Evolutionary conservation across 2,329 filamentous ascomycete genomes (phyloP), one percentile per base, ranked within the genome.

Genomic region (Bipolaris bicolor): DNA sequence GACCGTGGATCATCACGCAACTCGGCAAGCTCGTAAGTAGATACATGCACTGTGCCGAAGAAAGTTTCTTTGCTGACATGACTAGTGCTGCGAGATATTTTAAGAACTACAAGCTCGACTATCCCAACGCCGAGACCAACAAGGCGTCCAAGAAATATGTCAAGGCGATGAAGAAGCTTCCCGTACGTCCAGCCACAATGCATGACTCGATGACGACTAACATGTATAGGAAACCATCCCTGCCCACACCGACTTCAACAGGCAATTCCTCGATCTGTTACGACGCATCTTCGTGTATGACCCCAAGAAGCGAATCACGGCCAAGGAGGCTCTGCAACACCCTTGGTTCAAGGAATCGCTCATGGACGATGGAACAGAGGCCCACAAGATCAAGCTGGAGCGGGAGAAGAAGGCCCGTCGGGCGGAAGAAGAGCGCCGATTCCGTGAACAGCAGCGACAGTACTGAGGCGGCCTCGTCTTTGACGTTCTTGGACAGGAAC

Each of bases 251-350:
- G 71, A 79, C 18, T 89, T 89, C 76, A 88, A 88, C 74, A 79
- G 81, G 55, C 79, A 84, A 49, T 88, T 89, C 74, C 81, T 88
- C 46, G 86, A 88, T 61, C 78, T 89, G 5, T 78, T 89, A 5
- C 79, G 82, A 58, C 82, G 80, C 63, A 88, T 89, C 68, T 89
- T 89, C 64, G 83, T 88, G 18, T 89, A 88, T 68, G 86, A 89
- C 59, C 86, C 86, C 6, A 86, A 86, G 70, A 82, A 83, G 63
- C 81, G 86, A 22, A 88, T 89, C 63, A 86, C 85, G 1, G 86
- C 86, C 60, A 85, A 88, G 62, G 80, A 88, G 67, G 86, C 86
- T 15, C 76, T 89, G 60, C 84, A 87, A 70, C 86, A 89, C 69
- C 83, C 84, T 1, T 89, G 86, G 86, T 89, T 89, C 76, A 84